Percentiles rank a stretch among this genome's conserved stretches.
phyloP scores from a whole-genome alignment of 768 basidiomycete genomes.

The Multifurca ochricompacta region DNA sequence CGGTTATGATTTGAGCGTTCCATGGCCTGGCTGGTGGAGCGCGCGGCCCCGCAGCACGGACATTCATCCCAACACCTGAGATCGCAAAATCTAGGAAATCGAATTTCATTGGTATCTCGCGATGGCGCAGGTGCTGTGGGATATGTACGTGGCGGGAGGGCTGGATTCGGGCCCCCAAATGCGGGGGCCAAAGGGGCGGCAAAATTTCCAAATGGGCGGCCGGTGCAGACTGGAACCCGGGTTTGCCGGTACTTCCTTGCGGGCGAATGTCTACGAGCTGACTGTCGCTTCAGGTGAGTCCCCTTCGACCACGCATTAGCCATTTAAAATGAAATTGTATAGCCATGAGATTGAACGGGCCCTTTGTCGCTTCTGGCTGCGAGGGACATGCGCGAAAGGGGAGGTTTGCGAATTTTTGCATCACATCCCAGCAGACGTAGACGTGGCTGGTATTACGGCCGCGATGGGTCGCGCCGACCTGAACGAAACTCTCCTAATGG shows the following conservation, averaged over 20 bases:
- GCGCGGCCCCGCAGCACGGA: conserved; percentile 41
- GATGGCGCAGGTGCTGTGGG: conserved; percentile 32
- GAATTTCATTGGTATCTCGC: conserved; percentile 58
- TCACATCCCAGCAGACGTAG: conserved; percentile 80
- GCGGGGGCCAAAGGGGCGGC: conserved; percentile 25
- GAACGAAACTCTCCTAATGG: conserved; percentile 32
- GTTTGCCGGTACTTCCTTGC: conserved; percentile 97
- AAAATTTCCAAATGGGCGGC: conserved; percentile 48
- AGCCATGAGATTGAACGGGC: conserved; percentile 95
- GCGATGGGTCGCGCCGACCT: conserved; percentile 63
- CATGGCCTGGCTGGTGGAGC: conserved; percentile 91
- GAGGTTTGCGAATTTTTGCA: conserved; percentile 96
- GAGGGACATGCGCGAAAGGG: conserved; percentile 95
- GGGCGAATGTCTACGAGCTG: conserved; percentile 90
- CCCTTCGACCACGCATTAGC: neutral
- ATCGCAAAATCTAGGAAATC: conserved; percentile 56
- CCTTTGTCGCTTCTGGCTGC: conserved; percentile 93
- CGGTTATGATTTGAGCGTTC: conserved; percentile 90
- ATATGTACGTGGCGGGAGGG: conserved; percentile 37
- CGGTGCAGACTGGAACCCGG: conserved; percentile 54
- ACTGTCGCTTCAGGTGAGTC: conserved; percentile 93
- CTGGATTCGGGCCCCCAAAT: conserved; percentile 26
- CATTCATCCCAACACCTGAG: conserved; percentile 36
- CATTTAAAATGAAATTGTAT: conserved; percentile 14
- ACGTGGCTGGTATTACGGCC: conserved; percentile 59